Conservation (phyloP, 1,139 yeast genomes). For the Zygoascus sp. region DNA sequence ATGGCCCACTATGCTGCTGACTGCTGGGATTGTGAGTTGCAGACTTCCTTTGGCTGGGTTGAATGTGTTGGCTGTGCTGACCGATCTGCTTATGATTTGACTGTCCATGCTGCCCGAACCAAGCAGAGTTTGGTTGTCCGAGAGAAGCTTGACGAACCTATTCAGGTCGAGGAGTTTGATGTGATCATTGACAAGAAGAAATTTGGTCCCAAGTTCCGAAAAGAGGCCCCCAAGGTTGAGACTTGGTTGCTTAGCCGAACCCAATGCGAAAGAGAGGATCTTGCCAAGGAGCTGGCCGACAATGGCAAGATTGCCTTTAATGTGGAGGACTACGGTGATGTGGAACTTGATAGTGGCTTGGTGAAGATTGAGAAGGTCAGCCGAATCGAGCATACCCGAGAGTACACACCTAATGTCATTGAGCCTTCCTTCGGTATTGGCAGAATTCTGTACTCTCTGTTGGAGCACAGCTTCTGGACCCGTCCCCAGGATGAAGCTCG, state of each 20-base stretch:
- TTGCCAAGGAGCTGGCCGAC: conserved; percentile 60
- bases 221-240: conserved; percentile 91
- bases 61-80: conserved; percentile 99
- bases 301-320: conserved; percentile 62
- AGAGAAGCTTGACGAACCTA: conserved; percentile 79
- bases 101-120: conserved; percentile 92
- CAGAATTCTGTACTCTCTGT: conserved; percentile 86
- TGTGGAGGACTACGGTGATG: conserved; percentile 55
- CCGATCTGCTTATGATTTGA: conserved; percentile 95
- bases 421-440: conserved; percentile 99
- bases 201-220: conserved; percentile 96
- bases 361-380: conserved; percentile 73
- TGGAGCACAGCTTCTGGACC: conserved; percentile 94
- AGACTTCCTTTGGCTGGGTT: conserved; percentile 96
- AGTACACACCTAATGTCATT: conserved; percentile 93
- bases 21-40: conserved; percentile 99
- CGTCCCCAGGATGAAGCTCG: conserved; percentile 92
- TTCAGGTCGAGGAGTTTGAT: conserved; percentile 76
- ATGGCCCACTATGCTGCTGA: conserved; percentile 99
- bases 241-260: conserved; percentile 70
- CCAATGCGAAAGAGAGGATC: conserved; percentile 79
- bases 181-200: conserved; percentile 87
- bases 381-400: conserved; percentile 86
- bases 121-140: conserved; percentile 93
- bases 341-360: conserved; percentile 69